These are phyloP conservation scores for Podila minutissima DNA, from an alignment of 192 early-diverging fungal genomes.

Conservation along the genomic window DNA sequence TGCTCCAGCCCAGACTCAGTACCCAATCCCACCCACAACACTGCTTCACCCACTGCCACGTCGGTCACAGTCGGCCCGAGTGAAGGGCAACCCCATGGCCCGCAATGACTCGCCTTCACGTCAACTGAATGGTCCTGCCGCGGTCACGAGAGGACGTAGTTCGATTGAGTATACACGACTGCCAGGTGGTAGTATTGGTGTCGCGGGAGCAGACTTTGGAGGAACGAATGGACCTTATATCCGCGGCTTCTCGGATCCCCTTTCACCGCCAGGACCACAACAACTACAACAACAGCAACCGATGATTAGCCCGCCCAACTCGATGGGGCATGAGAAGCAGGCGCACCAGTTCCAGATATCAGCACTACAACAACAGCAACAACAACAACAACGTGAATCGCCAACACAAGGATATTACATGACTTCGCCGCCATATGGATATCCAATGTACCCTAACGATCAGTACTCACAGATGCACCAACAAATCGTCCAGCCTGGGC, in stretches of 20 bases:
- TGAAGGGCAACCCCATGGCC: background rate
- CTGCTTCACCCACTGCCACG: slow-evolving; percentile 23
- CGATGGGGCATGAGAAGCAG: no score
- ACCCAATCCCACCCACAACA: slow-evolving; percentile 32
- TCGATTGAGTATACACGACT: slow-evolving; percentile 13
- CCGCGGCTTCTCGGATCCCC: slow-evolving; percentile 1
- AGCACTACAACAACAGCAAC: background rate
- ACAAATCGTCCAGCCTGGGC: slow-evolving; percentile 18
- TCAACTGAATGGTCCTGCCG: background rate
- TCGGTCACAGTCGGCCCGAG: slow-evolving; percentile 29
- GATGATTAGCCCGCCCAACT: background rate
- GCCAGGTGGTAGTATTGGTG: background rate
- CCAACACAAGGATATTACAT: slow-evolving; percentile 14
- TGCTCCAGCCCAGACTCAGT: slow-evolving; percentile 5
- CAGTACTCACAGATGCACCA: slow-evolving; percentile 21
- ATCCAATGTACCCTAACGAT: slow-evolving; percentile 16
- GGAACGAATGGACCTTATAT: slow-evolving; percentile 4
- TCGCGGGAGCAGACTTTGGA: background rate
- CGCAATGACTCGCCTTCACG: background rate
- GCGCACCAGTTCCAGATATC: no score
- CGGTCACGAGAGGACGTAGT: slow-evolving; percentile 4
- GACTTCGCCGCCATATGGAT: slow-evolving; percentile 8
- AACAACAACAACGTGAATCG: background rate
- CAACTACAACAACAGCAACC: background rate
- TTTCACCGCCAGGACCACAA: slow-evolving; percentile 2